phyloP scores from a whole-genome alignment of 106 monocot species.

The Chionographis japonica region DNA sequence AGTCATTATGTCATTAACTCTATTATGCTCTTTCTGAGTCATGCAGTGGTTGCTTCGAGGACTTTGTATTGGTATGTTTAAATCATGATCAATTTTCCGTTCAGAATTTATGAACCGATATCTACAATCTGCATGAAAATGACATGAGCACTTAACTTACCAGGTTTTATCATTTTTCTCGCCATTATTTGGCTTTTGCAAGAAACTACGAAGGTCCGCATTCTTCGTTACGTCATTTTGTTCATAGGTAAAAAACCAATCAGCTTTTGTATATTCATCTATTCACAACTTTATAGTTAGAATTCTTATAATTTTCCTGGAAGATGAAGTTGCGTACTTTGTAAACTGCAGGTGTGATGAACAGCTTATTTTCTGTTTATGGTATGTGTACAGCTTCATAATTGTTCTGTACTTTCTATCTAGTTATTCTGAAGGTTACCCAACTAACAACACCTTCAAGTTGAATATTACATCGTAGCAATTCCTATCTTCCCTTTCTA shows the following conservation, averaged over 20 bases:
- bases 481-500: background rate
- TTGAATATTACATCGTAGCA: background rate
- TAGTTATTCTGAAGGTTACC: background rate
- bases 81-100: background rate
- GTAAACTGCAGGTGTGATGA: slow-evolving; percentile 65
- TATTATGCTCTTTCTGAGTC: background rate
- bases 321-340: background rate
- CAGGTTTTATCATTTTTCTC: slow-evolving; percentile 89
- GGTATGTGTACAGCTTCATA: slow-evolving; percentile 25
- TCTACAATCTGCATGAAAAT: background rate
- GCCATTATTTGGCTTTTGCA: slow-evolving; percentile 82
- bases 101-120: background rate
- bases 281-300: slow-evolving; percentile 1
- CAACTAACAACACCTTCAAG: background rate
- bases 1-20: too few species aligned
- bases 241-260: slow-evolving; percentile 46
- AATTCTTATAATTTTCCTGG: background rate
- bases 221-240: slow-evolving; percentile 75
- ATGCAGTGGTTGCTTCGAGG: slow-evolving; percentile 68
- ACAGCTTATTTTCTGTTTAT: slow-evolving; percentile 81
- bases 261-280: background rate
- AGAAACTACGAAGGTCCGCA: slow-evolving; percentile 59
- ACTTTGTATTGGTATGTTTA: slow-evolving; percentile 62
- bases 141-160: background rate
- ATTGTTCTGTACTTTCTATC: background rate